Evolutionary conservation across 495 filamentous ascomycete genomes (phyloP), one percentile per base, ranked within the genome.

Genomic region (Xylaria castorea): DNA sequence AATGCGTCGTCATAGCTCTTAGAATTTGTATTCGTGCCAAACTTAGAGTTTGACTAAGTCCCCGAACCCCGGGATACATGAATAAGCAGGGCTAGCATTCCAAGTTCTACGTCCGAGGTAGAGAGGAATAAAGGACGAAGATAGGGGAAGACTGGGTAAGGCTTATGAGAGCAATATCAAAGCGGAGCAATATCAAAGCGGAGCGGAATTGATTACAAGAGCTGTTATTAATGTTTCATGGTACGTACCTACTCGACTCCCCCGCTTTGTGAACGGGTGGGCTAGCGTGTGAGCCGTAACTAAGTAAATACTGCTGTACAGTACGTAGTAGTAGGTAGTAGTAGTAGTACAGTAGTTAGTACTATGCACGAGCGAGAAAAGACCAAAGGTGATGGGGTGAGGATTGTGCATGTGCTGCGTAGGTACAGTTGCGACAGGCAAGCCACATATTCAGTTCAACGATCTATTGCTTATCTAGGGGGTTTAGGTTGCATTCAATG

Each of bases 281-380:
- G 36, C n/a, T 30, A 44, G 61, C 38, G 61, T 40, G 60, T 38
- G n/a, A 22, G 34, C 58, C 34, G 32, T n/a, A 32, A 12, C 27
- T 44, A 64, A n/a, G n/a, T n/a, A n/a, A n/a, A n/a, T n/a, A n/a
- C 42, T 46, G 16, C 42, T 6, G 11, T 42, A 42, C 38, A 42
- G 38, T 46, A 46, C 42, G 14, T 46, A 18, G 14, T 44, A 3
- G 12, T 2, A 11, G 2, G 8, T 14, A 7, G 38, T 46, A 18
- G 14, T 44, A 3, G 12, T 2, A 11, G 2, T 14, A 7, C n/a
- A n/a, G n/a, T n/a, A n/a, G n/a, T n/a, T 65, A 66, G 63, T 68
- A 68, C 50, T 50, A 42, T 68, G 66, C 50, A 68, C 36, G 66
- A 57, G 34, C 50, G n/a, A 68, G 44, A n/a, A 34, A 40, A n/a